phyloP scores from a whole-genome alignment of 768 basidiomycete genomes.

The Suillus subluteus region DNA sequence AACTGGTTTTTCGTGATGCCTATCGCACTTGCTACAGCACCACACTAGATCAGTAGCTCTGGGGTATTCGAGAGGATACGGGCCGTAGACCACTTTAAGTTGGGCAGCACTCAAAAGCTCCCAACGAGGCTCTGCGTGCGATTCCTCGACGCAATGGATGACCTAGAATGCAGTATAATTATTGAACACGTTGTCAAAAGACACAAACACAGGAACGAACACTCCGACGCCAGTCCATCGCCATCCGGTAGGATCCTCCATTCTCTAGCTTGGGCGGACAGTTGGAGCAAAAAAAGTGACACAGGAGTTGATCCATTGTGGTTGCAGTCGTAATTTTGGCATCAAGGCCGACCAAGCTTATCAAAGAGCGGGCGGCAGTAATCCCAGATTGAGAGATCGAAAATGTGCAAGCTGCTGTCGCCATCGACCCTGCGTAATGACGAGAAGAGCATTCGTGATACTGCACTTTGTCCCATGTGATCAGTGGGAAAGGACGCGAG shows the following conservation, averaged over 20 bases:
- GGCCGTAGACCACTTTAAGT: background rate
- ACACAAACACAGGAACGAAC: background rate
- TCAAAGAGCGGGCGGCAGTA: background rate
- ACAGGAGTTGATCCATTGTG: background rate
- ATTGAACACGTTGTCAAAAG: background rate
- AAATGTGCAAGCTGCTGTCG: background rate
- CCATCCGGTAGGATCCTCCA: background rate
- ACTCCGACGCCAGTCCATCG: slow-evolving; percentile 5
- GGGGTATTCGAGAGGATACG: background rate
- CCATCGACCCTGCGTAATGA: fast-evolving
- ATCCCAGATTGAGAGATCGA: background rate
- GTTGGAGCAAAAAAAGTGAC: background rate
- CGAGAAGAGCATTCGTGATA: background rate
- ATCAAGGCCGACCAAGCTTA: slow-evolving; percentile 1
- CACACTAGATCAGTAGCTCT: background rate
- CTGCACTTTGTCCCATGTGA: slow-evolving; percentile 5
- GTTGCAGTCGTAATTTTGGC: background rate
- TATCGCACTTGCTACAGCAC: slow-evolving; percentile 3
- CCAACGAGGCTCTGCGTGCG: background rate
- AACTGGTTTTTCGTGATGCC: background rate
- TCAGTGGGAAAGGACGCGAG: background rate
- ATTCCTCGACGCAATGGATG: background rate
- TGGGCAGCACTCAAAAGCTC: slow-evolving; percentile 6
- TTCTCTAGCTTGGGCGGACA: background rate
- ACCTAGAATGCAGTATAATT: background rate